Base-by-base conservation (phyloP, 2,329 filamentous ascomycete genomes). In the Westerdykella aurantiaca region DNA sequence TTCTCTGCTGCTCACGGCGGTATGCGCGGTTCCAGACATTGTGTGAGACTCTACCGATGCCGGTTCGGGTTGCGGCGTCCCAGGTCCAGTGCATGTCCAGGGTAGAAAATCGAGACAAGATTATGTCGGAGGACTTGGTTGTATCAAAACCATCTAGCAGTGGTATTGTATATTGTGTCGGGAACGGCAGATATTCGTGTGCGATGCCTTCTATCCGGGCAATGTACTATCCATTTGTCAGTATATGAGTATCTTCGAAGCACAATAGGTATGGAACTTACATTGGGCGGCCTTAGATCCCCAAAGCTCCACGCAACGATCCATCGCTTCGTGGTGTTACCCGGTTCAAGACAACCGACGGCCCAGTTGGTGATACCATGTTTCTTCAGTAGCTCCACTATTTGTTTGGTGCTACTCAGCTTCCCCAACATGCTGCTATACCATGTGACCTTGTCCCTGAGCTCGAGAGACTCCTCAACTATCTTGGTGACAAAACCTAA, bases 351-450 rank as follows among this genome's bases (percentile, higher is more conserved):
- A 49, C 86, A 82, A 0, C 85, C 85, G 0, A 95, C 80, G 0
- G 88, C 90, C 55, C 83, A 96, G 61, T 97, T 98, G 31, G 73
- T 72, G 31, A 94, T 76, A 0, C 70, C 72, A 9, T 75, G 61
- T 2, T 75, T 68, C 13, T 77, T 76, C 4, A 81, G 65, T 6
- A 85, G 72, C 41, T 75, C 73, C 5, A 82, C 73, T 0, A 95
- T 69, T 0, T 84, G 66, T 0, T 73, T 71, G 1, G 85, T 74
- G 52, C 84, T 90, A 0, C 77, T 76, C 23, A 87, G 72, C 57
- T 94, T 94, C 0, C 91, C 90, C 0, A 97, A 73, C 88, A 97
- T 94, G 42, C 83, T 82, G 1, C 85, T 93, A 66, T 93, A 97
- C 93, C 93, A 98, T 47, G 80, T 78, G 0, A 95, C 81, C 9